Evolutionary conservation across 805 yeast genomes (phyloP).

Genomic region (Cyberlindnera sargentensis): DNA sequence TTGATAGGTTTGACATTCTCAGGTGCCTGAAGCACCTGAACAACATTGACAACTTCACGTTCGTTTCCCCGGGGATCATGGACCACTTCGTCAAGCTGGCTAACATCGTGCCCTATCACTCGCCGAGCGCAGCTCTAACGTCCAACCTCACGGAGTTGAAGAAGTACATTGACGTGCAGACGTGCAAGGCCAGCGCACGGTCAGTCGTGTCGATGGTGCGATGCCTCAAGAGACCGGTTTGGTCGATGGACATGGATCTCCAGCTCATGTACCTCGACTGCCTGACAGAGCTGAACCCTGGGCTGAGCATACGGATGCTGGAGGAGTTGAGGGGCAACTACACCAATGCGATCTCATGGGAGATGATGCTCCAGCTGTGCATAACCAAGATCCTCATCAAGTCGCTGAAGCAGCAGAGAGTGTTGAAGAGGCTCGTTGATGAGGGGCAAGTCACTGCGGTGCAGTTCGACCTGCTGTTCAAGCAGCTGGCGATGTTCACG

Average conservation of each 20-base stretch:
- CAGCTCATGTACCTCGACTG: constrained; percentile 18
- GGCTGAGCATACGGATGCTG: constrained; percentile 3
- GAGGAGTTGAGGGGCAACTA: constrained; percentile 2
- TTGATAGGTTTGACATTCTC: constrained; percentile 21
- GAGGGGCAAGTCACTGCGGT: constrained; percentile 1
- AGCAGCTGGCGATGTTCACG: constrained; percentile 12
- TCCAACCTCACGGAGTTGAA: constrained; percentile 1
- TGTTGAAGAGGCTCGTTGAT: constrained; percentile 1
- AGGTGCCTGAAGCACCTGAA: constrained; percentile 12
- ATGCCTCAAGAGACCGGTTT: constrained; percentile 11
- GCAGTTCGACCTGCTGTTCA: constrained; percentile 10
- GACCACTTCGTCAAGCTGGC: constrained; percentile 17
- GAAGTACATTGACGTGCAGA: constrained; percentile 5
- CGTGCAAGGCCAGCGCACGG: constrained; percentile 15
- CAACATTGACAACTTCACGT: constrained; percentile 4
- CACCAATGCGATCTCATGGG: background rate
- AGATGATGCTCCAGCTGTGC: constrained; percentile 10
- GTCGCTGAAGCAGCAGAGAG: constrained; percentile 14
- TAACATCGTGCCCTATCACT: constrained; percentile 20
- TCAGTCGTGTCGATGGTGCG: constrained; percentile 17
- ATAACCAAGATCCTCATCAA: constrained; percentile 15
- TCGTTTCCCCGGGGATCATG: constrained; percentile 9
- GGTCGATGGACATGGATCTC: constrained; percentile 11
- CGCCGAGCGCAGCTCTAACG: constrained; percentile 8
- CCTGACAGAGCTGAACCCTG: constrained; percentile 12